These are phyloP conservation scores for Rhizopus sp. DNA, from an alignment of 371 early-diverging fungal genomes.

Conservation along the genomic window DNA sequence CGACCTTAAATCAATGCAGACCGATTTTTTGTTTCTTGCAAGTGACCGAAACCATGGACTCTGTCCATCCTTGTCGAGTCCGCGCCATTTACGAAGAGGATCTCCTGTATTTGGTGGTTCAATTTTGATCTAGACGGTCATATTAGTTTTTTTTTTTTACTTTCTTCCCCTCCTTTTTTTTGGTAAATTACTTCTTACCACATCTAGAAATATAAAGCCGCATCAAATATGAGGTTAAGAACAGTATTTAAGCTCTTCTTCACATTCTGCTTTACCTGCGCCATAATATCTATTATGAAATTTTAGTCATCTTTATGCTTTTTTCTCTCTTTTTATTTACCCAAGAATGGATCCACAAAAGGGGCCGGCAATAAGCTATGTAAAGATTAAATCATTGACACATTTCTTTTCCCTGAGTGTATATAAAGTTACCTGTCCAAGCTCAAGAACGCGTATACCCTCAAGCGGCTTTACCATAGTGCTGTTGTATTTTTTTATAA, in stretches of 20 bases:
- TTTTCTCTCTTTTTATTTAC: constrained; percentile 19
- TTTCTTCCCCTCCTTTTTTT: neutral
- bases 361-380: constrained; percentile 57
- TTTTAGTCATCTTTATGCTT: constrained; percentile 1
- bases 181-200: constrained; percentile 22
- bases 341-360: constrained; percentile 58
- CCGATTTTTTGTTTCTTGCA: constrained; percentile 57
- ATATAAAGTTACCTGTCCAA: constrained; percentile 47
- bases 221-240: neutral
- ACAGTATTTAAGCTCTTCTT: neutral
- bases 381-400: neutral
- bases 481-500: constrained; percentile 9
- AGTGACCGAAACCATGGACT: constrained; percentile 57
- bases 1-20: constrained; percentile 51
- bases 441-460: constrained; percentile 51
- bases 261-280: constrained; percentile 32
- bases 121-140: constrained; percentile 45
- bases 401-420: neutral
- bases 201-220: constrained; percentile 19
- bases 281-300: constrained; percentile 33
- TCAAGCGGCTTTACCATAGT: constrained; percentile 36
- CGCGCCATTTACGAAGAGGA: constrained; percentile 56
- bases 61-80: constrained; percentile 51
- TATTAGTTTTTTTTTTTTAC: neutral
- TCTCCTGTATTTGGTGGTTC: constrained; percentile 58